Base-by-base conservation (phyloP, 139 green algal species). In the Coccomyxa sp. region DNA sequence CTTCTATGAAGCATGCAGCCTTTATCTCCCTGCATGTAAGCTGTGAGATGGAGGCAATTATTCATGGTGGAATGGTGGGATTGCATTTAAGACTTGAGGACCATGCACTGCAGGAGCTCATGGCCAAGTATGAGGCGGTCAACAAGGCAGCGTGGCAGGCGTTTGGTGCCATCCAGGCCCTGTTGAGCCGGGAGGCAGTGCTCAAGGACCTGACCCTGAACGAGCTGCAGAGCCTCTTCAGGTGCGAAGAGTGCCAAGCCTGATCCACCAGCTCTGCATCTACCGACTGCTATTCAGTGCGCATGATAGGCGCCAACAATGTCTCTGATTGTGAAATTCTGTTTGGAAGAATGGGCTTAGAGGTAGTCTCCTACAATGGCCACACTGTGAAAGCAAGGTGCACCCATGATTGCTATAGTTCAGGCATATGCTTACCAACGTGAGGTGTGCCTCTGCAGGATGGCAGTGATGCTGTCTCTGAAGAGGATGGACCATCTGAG, bases 161-260 rank as follows among this genome's bases (percentile, higher is more conserved):
- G 55, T 77, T 39, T 29, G 77, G 33, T 22, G 77, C 64, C 10
- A 33, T 55, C 24, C 44, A 73, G 69, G 77, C 69, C 16, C 37
- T 81, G 39, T 27, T 39, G 9, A 39, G 68, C 69, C 41, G 77
- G 8, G 69, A 40, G 27, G 8, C 41, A 27, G 22, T 16, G 7
- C 34, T 81, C 10, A 18, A 58, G 12, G 34, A 37, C 38, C 34
- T 58, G 1, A n/a, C 37, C 77, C 76, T 36, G 39, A 54, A 27
- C 22, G 39, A 38, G 0, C 69, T 77, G 6, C 33, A 55, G 8
- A 50, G 24, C 0, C 10, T 76, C 31, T 76, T 81, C 69, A 76
- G 77, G 77, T 31, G 76, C 33, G 8, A 9, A 27, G 7, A 27
- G 8, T 10, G 12, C 18, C 64, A 34, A 71, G 12, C 22, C 8